Percentiles rank a stretch among this genome's conserved stretches.
Conservation (phyloP, 768 basidiomycete species). For the Lentinus tigrinus region DNA sequence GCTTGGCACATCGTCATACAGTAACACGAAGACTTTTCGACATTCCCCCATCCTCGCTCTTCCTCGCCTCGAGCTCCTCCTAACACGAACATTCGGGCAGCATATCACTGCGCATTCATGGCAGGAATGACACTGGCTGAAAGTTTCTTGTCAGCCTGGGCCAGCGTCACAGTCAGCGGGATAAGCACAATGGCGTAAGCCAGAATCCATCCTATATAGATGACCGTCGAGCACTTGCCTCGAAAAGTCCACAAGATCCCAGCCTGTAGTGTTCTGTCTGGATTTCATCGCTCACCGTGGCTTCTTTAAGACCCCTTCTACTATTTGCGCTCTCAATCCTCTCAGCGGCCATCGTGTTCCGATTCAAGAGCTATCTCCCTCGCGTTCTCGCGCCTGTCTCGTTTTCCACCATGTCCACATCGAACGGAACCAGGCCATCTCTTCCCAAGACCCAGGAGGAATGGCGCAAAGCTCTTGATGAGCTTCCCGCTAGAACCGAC, state of each 20-base stretch:
- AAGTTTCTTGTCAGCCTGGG: not conserved
- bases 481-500: conserved; percentile 53
- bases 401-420: conserved; percentile 15
- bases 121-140: not conserved
- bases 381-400: conserved; percentile 11
- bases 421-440: conserved; percentile 2
- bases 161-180: conserved; percentile 1
- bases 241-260: not conserved
- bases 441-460: conserved; percentile 38
- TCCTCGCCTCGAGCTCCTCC: not conserved
- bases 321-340: conserved; percentile 10
- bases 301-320: not conserved
- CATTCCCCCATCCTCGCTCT: too few relatives aligned
- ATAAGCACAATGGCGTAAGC: conserved; percentile 9
- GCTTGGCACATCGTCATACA: too few relatives aligned
- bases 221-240: not conserved
- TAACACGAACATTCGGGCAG: not conserved
- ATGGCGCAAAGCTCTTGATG: conserved; percentile 54
- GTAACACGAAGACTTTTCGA: too few relatives aligned
- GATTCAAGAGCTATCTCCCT: conserved; percentile 15
- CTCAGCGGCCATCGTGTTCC: conserved; percentile 15
- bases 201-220: not conserved
- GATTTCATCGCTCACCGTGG: not conserved
- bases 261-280: not conserved
- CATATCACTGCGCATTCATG: not conserved